A percentile compares a stretch with the other conserved stretches of the same genome.
These are phyloP conservation scores for Penicillium sp. DNA, from an alignment of 2,329 filamentous ascomycete genomes.

Conservation along the genomic window DNA sequence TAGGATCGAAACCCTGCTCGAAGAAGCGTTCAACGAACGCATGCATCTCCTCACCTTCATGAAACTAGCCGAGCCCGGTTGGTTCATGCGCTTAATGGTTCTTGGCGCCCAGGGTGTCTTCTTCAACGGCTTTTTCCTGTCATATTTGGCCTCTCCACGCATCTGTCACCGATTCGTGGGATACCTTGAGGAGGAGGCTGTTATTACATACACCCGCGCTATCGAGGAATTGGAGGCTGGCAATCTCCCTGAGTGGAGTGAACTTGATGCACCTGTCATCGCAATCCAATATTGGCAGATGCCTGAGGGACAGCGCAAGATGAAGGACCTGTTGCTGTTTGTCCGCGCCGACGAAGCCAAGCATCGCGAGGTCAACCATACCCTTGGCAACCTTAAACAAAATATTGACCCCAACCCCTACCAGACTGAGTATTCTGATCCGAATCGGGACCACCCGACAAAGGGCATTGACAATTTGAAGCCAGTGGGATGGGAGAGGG, in stretches of 20 bases:
- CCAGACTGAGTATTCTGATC: constrained; percentile 75
- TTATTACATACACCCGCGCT: constrained; percentile 89
- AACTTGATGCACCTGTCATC: constrained; percentile 79
- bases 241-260: constrained; percentile 77
- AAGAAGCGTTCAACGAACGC: constrained; percentile 87
- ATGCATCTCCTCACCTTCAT: constrained; percentile 94
- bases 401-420: constrained; percentile 90
- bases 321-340: constrained; percentile 84
- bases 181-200: constrained; percentile 95
- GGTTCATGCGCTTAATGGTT: constrained; percentile 90
- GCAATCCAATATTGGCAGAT: constrained; percentile 93
- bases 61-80: constrained; percentile 81
- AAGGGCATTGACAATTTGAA: constrained; percentile 65
- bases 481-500: constrained; percentile 75
- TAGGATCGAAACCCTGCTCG: constrained; percentile 86
- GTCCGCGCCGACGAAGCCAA: constrained; percentile 87
- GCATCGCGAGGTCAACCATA: constrained; percentile 95
- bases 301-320: constrained; percentile 76
- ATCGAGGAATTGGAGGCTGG: constrained; percentile 84
- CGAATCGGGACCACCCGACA: constrained; percentile 64
- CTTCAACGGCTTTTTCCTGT: constrained; percentile 89
- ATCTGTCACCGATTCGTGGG: constrained; percentile 95
- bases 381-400: constrained; percentile 82
- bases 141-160: constrained; percentile 81
- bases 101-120: constrained; percentile 92